phyloP scores from a whole-genome alignment of 106 monocot species.

The Dioscorea alata region DNA sequence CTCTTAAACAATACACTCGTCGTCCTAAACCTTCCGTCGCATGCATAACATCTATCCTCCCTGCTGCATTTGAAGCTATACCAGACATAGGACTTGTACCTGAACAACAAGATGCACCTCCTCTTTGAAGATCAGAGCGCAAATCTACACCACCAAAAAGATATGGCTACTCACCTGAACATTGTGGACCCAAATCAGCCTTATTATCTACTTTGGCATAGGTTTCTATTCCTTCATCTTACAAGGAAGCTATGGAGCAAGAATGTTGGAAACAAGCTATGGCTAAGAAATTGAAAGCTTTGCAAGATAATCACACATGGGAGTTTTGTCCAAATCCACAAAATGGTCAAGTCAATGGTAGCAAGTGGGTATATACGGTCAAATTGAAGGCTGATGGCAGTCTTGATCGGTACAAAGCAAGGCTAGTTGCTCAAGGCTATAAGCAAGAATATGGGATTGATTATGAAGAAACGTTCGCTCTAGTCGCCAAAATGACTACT shows the following conservation, averaged over 20 bases:
- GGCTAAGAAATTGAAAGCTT: slow-evolving; percentile 7
- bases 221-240: slow-evolving; percentile 3
- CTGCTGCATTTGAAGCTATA: too few species aligned
- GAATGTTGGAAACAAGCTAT: slow-evolving; percentile 13
- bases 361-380: slow-evolving; percentile 10
- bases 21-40: too few species aligned
- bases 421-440: slow-evolving; percentile 4
- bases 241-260: slow-evolving; percentile 4
- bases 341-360: background rate
- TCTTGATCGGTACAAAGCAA: slow-evolving; percentile 19
- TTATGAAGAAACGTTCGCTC: background rate
- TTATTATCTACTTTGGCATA: too few species aligned
- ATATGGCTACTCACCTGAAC: too few species aligned
- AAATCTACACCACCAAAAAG: too few species aligned
- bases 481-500: background rate
- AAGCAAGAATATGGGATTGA: background rate
- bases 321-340: background rate
- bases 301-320: background rate
- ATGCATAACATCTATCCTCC: too few species aligned
- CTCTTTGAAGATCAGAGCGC: too few species aligned
- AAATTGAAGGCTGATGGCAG: slow-evolving; percentile 13
- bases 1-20: too few species aligned
- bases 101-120: too few species aligned
- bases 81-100: too few species aligned
- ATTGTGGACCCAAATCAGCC: too few species aligned